Conservation (phyloP, 1,284 basidiomycete species). For the Ceratobasidium sp. region DNA sequence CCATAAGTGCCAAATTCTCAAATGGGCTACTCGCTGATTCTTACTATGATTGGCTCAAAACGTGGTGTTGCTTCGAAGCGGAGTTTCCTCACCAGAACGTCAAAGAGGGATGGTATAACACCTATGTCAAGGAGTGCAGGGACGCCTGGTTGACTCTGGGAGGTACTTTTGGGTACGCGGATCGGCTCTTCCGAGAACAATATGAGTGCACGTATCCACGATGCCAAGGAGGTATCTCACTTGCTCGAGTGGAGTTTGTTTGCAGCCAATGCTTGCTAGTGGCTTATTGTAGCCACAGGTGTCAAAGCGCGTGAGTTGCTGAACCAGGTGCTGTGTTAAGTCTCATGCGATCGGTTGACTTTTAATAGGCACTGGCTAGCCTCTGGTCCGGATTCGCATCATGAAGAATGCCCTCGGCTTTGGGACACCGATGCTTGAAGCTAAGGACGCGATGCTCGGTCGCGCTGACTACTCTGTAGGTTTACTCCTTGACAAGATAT, state of each 20-base stretch:
- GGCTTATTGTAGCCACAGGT: background rate
- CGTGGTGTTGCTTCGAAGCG: background rate
- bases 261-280: background rate
- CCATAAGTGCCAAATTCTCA: background rate
- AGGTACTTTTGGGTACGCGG: background rate
- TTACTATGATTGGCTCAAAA: background rate
- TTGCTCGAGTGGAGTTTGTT: background rate
- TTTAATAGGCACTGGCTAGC: conserved; percentile 56
- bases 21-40: background rate
- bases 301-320: background rate
- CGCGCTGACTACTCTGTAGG: too few species aligned
- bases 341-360: background rate
- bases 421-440: background rate
- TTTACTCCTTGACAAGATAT: too few species aligned
- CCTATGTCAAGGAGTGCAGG: background rate
- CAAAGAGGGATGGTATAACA: background rate
- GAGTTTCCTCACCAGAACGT: background rate
- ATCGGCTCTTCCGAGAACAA: background rate
- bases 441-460: too few species aligned
- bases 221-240: background rate
- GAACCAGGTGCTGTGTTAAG: background rate
- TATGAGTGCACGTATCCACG: background rate
- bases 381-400: background rate
- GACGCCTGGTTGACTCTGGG: background rate
- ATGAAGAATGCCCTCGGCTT: background rate